phyloP scores from a whole-genome alignment of 2,329 filamentous ascomycete species.

The Botrytis deweyae region DNA sequence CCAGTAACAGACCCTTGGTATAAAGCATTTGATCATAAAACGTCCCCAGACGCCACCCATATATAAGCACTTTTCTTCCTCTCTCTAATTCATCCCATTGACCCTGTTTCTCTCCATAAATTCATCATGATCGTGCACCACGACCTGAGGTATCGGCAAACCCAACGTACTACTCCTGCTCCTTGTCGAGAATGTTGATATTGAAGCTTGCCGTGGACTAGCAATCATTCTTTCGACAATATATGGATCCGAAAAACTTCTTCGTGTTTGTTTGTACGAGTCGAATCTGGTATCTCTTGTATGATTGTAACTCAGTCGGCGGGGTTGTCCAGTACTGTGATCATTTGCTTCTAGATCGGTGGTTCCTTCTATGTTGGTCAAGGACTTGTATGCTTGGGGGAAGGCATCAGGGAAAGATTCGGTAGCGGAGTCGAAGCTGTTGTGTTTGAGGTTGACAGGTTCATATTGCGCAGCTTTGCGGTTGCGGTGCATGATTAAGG shows the following conservation, averaged over 20 bases:
- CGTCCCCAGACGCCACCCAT: conserved; percentile 1
- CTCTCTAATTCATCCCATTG: background rate
- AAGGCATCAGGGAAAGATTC: background rate
- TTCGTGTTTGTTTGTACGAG: conserved; percentile 23
- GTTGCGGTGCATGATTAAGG: conserved; percentile 28
- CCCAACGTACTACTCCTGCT: conserved; percentile 17
- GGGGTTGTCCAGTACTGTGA: background rate
- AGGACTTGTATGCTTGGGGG: conserved; percentile 19
- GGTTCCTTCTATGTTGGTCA: conserved; percentile 14
- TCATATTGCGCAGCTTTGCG: conserved; percentile 17
- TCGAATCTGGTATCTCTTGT: conserved; percentile 30
- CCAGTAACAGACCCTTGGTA: background rate
- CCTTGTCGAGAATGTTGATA: background rate
- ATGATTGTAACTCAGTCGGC: conserved; percentile 29
- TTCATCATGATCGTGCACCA: conserved; percentile 31
- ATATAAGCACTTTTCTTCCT: background rate
- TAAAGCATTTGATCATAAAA: background rate
- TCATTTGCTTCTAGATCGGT: conserved; percentile 12
- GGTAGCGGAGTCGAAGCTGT: background rate
- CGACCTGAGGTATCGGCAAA: conserved; percentile 25
- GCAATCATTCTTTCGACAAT: background rate
- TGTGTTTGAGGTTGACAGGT: conserved; percentile 7
- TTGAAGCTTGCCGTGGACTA: background rate
- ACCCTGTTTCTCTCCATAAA: conserved; percentile 26
- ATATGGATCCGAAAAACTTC: conserved; percentile 15